phyloP scores from a whole-genome alignment of 1,139 yeast species.

The Taiozyma onychis region DNA sequence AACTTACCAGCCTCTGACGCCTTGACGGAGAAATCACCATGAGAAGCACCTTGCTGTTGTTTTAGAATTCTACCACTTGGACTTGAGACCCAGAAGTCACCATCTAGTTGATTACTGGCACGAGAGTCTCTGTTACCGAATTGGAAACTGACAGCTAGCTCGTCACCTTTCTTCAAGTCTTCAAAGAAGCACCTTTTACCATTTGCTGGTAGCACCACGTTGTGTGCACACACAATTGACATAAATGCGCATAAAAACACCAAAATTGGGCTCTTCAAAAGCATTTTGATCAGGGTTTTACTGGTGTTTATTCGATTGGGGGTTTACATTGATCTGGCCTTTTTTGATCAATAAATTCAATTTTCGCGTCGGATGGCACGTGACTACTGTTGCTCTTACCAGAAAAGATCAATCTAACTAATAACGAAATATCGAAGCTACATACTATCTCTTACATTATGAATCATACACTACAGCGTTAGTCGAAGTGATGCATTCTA shows the following conservation, averaged over 20 bases:
- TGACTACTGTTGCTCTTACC: neutral
- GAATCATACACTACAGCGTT: neutral
- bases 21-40: slow-evolving; percentile 71
- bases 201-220: slow-evolving; percentile 75
- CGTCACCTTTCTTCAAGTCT: slow-evolving; percentile 74
- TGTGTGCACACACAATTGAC: slow-evolving; percentile 51
- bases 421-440: too few relatives aligned
- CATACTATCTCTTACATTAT: too few relatives aligned
- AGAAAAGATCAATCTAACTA: neutral
- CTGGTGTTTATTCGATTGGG: neutral
- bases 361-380: neutral
- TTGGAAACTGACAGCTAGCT: slow-evolving; percentile 84
- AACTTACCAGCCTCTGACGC: slow-evolving; percentile 70
- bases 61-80: slow-evolving; percentile 54
- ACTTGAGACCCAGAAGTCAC: slow-evolving; percentile 61
- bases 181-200: slow-evolving; percentile 91
- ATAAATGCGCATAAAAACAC: neutral
- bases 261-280: neutral
- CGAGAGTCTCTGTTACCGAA: slow-evolving; percentile 86
- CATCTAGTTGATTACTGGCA: slow-evolving; percentile 68
- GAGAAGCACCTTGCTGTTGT: slow-evolving; percentile 54
- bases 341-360: neutral
- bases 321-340: neutral
- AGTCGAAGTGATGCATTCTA: slow-evolving; percentile 5
- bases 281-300: neutral